A percentile compares a stretch with the other conserved stretches of the same genome.
phyloP scores from a whole-genome alignment of 306 rosid species.

The Cicer yamashitae region DNA sequence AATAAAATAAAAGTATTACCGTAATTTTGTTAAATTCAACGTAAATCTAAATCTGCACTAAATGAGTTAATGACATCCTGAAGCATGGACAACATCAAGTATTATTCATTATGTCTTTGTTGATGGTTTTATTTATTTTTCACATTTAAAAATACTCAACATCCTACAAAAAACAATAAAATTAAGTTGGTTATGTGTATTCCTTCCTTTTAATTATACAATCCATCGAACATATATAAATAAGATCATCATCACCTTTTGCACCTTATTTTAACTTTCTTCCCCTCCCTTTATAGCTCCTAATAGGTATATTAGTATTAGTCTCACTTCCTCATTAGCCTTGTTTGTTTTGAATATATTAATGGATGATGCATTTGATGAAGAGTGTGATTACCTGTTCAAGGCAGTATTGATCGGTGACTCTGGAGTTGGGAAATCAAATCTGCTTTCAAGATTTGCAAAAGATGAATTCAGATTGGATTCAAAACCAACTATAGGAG shows the following conservation, averaged over 20 bases:
- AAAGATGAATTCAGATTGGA: slow-evolving; percentile 81
- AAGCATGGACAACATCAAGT: slow-evolving; percentile 34
- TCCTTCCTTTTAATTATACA: not conserved
- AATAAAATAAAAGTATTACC: too few relatives aligned
- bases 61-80: slow-evolving; percentile 28
- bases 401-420: slow-evolving; percentile 91
- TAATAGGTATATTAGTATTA: too few relatives aligned
- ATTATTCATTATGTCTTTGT: slow-evolving; percentile 54
- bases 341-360: slow-evolving; percentile 3
- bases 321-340: not conserved
- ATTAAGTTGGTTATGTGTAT: not conserved
- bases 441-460: slow-evolving; percentile 87
- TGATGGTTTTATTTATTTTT: slow-evolving; percentile 29
- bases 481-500: slow-evolving; percentile 92
- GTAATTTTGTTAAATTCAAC: too few relatives aligned
- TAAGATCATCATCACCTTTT: slow-evolving; percentile 43
- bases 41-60: not conserved
- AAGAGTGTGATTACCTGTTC: slow-evolving; percentile 89
- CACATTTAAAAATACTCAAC: slow-evolving; percentile 55
- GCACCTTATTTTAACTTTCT: slow-evolving; percentile 29
- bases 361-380: slow-evolving; percentile 53
- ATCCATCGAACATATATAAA: slow-evolving; percentile 29
- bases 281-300: slow-evolving; percentile 1
- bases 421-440: slow-evolving; percentile 94
- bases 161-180: slow-evolving; percentile 46